Evolutionary conservation across 2,329 filamentous ascomycete species (phyloP).

Genomic region (Paecilomyces dactylethromorphus): DNA sequence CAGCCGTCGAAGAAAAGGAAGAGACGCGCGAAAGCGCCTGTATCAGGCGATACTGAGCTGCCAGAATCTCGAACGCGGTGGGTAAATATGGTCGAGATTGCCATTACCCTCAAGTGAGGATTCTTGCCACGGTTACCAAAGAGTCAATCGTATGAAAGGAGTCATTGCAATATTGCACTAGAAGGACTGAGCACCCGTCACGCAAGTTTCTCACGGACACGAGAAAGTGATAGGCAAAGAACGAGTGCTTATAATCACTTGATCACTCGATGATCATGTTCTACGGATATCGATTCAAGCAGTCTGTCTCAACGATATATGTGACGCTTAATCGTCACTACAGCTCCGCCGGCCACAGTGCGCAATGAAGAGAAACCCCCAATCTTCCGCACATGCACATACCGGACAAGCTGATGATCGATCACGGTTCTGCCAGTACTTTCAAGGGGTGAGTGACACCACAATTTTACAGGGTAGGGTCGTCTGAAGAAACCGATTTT

Average conservation of each 20-base stretch:
- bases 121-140: background rate
- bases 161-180: too few relatives aligned
- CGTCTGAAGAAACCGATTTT: background rate
- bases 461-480: background rate
- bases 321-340: background rate
- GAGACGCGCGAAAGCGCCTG: slow-evolving; percentile 12
- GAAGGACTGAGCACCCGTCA: background rate
- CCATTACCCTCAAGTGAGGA: slow-evolving; percentile 33
- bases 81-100: slow-evolving; percentile 42
- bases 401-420: background rate
- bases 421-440: background rate
- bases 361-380: background rate
- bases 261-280: background rate
- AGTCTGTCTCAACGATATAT: background rate
- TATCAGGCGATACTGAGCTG: slow-evolving; percentile 26
- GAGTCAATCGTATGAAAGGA: background rate
- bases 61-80: slow-evolving; percentile 40
- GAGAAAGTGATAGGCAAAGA: background rate
- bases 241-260: background rate
- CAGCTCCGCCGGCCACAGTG: background rate
- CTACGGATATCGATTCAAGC: background rate
- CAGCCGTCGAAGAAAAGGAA: slow-evolving; percentile 23
- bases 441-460: background rate
- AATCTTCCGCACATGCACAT: background rate
- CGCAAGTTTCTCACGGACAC: background rate